Evolutionary conservation across 1,139 yeast species (phyloP).

Genomic region (Pichia sp.): DNA sequence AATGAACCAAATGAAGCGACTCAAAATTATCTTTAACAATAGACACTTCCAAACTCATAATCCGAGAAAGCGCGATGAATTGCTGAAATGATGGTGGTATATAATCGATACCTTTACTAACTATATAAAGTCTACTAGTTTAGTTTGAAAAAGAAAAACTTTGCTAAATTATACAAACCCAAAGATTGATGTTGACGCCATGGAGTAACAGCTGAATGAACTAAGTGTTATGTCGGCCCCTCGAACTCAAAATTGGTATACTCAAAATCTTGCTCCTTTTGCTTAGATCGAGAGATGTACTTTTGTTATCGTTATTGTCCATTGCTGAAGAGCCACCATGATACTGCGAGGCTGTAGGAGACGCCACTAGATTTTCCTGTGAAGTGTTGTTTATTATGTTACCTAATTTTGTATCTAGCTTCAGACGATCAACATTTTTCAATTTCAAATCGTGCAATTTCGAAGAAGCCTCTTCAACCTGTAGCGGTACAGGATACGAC

Average conservation of each 20-base stretch:
- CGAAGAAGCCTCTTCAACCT: constrained; percentile 28
- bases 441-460: constrained; percentile 28
- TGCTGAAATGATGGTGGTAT: background rate
- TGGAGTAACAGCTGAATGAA: background rate
- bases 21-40: background rate
- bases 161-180: background rate
- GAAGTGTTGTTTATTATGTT: constrained; percentile 24
- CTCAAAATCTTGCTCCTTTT: constrained; percentile 27
- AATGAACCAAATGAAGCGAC: background rate
- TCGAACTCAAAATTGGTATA: constrained; percentile 31
- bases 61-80: background rate
- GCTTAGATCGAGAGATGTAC: constrained; percentile 4
- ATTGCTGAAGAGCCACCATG: background rate
- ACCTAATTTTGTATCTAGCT: constrained; percentile 28
- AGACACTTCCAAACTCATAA: background rate
- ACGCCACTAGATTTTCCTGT: constrained; percentile 21
- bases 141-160: background rate
- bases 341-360: constrained; percentile 7
- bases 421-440: constrained; percentile 28
- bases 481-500: constrained; percentile 18
- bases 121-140: background rate
- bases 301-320: constrained; percentile 1
- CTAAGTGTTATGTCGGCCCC: constrained; percentile 14
- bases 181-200: background rate
- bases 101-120: background rate